These are phyloP conservation scores for Zygoascus bituminiphila DNA, from an alignment of 805 yeast species.

Conservation along the genomic window DNA sequence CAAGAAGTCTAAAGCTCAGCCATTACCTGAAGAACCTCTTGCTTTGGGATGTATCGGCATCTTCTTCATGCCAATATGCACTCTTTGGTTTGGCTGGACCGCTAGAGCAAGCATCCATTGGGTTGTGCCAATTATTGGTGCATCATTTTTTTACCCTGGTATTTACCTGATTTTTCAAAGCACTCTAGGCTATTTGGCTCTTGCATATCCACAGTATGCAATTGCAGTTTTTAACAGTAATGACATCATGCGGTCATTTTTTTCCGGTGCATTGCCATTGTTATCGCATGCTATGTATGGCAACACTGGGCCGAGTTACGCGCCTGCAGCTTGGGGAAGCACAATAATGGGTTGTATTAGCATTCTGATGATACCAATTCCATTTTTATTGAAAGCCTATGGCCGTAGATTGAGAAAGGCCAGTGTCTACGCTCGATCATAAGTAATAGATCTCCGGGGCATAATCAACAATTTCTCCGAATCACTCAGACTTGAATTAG, in stretches of 20 bases:
- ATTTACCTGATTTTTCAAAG: conserved; percentile 51
- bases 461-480: no score
- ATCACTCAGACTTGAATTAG: no score
- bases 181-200: conserved; percentile 44
- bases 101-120: conserved; percentile 38
- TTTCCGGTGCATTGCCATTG: not conserved
- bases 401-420: not conserved
- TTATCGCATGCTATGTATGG: not conserved
- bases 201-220: not conserved
- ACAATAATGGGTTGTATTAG: not conserved
- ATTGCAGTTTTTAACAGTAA: not conserved
- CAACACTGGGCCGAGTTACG: not conserved
- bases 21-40: conserved; percentile 54
- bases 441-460: no score
- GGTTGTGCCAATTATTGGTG: conserved; percentile 52
- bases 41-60: conserved; percentile 44
- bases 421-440: not conserved
- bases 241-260: not conserved
- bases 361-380: not conserved
- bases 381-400: not conserved
- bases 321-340: not conserved
- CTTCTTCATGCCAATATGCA: conserved; percentile 44
- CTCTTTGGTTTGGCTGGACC: conserved; percentile 60
- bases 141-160: conserved; percentile 45
- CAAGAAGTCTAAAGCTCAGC: conserved; percentile 32